A percentile compares a stretch with the other conserved stretches of the same genome.
Conservation (phyloP, 805 yeast genomes). For the Monosporozyma siamensis region DNA sequence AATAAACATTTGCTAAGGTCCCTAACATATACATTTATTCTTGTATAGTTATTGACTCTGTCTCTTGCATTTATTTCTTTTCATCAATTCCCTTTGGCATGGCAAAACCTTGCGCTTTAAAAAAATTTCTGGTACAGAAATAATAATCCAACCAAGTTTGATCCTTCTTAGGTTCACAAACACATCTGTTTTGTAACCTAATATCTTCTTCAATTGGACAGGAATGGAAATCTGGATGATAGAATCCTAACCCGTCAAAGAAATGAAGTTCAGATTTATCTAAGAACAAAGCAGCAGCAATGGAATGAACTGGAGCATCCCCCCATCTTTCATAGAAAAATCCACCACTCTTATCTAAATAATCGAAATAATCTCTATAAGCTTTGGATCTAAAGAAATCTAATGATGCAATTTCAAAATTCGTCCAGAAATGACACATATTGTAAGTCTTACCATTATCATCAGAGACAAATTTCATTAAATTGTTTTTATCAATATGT, state of each 20-base stretch:
- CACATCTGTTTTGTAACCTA: slow-evolving; percentile 53
- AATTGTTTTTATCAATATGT: slow-evolving; percentile 37
- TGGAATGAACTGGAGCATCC: slow-evolving; percentile 84
- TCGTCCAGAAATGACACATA: slow-evolving; percentile 76
- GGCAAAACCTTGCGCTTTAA: slow-evolving; percentile 25
- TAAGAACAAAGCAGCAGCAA: slow-evolving; percentile 57
- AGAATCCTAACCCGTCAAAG: slow-evolving; percentile 69
- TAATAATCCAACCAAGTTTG: slow-evolving; percentile 63
- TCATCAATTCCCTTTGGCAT: slow-evolving; percentile 6
- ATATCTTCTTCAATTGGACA: slow-evolving; percentile 49
- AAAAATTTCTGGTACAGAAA: slow-evolving; percentile 58
- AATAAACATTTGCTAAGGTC: no score
- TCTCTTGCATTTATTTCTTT: neutral
- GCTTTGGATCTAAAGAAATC: slow-evolving; percentile 53
- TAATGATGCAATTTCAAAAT: slow-evolving; percentile 66
- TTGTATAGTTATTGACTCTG: no score
- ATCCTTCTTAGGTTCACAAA: slow-evolving; percentile 49
- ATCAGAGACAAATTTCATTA: slow-evolving; percentile 53
- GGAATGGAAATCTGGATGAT: slow-evolving; percentile 56
- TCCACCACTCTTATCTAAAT: slow-evolving; percentile 61
- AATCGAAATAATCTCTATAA: slow-evolving; percentile 51
- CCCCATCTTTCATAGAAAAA: slow-evolving; percentile 89
- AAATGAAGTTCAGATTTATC: slow-evolving; percentile 52
- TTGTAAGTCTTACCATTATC: slow-evolving; percentile 60
- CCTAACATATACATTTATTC: no score